Conservation (phyloP, 768 basidiomycete species). For the Tylopilus felleus region DNA sequence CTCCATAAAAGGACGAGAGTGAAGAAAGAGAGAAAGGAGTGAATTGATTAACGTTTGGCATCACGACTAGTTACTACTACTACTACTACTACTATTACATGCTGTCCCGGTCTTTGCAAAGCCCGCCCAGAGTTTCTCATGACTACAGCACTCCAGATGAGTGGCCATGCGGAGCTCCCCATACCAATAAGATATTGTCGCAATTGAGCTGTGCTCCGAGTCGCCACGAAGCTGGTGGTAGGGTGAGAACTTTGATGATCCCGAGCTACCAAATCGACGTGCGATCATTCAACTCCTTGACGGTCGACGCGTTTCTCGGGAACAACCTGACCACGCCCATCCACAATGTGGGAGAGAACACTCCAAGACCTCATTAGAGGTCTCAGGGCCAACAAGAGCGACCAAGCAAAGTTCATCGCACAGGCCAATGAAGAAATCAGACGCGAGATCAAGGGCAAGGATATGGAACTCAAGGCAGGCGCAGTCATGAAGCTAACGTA, state of each 20-base stretch:
- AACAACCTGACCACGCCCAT: neutral
- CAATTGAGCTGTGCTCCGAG: no score
- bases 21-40: neutral
- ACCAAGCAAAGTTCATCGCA: conserved; percentile 88
- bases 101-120: no score
- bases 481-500: conserved; percentile 96
- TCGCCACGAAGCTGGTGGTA: neutral
- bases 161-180: no score
- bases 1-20: conserved; percentile 33
- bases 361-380: conserved; percentile 95
- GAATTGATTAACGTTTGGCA: neutral
- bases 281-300: neutral
- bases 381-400: conserved; percentile 90
- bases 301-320: neutral
- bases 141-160: no score
- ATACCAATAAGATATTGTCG: no score
- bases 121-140: no score
- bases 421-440: conserved; percentile 94
- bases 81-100: no score
- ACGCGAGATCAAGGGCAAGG: conserved; percentile 85
- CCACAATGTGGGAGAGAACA: conserved; percentile 90
- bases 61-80: neutral
- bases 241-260: neutral
- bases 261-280: neutral
- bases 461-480: conserved; percentile 95